Evolutionary conservation across 768 basidiomycete genomes (phyloP), one percentile per base, ranked within the genome.

Genomic region (Russula brevipes): DNA sequence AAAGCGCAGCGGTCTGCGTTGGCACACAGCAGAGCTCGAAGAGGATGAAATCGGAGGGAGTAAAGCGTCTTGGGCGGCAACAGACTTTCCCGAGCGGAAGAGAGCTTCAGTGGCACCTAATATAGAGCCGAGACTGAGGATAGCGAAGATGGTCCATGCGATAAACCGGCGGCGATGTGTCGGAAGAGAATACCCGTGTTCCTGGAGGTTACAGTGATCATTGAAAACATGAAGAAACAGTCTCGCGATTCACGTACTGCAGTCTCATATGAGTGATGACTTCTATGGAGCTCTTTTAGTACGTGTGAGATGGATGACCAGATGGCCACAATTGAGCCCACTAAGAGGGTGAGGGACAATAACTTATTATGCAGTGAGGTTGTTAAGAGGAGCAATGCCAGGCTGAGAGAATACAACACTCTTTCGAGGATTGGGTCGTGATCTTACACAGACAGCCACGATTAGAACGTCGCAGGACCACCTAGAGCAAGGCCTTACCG

Each of bases 391-490:
- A 67, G 53, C 9, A 73, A 30, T 3, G 69, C 69, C 17, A 71
- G 63, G 41, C 70, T 63, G 30, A 71, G 56, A 19, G 69, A 64
- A 44, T 65, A 61, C 31, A 71, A 45, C 19, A 73, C 67, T 16
- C 72, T 72, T 55, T 72, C 71, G 3, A 59, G 60, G 36, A 71
- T 63, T 19, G 73, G 71, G 57, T 72, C 73, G 55, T 72, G 70
- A 42, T 71, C 78, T 78, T 42, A n/a, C 12, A 41, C 33, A 52
- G 4, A 44, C n/a, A 39, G 38, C 11, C 12, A 39, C 12, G 12
- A 42, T 47, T 17, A 58, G 57, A 49, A 54, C 10, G 31, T 54
- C 5, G 5, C 9, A 54, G 36, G 44, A 57, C 61, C 35, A 39
- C 9, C 59, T 5, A 50, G n/a, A 12, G 17, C 59, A 24, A 24